A percentile compares a stretch with the other conserved stretches of the same genome.
These are phyloP conservation scores for Jaapia argillacea DNA, from an alignment of 768 basidiomycete genomes.

Conservation along the genomic window DNA sequence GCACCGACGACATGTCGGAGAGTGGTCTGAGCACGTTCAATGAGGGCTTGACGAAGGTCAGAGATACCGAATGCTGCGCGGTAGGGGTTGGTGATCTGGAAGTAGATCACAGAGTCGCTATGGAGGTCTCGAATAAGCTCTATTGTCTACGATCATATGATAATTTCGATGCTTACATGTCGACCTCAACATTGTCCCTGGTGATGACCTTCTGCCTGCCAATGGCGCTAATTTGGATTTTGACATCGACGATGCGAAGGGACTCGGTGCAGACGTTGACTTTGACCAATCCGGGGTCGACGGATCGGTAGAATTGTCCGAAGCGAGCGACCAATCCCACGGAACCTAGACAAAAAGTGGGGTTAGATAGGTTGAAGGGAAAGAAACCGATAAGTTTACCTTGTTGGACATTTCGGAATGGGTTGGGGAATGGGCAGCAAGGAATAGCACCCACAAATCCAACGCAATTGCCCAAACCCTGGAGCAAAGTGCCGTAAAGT, in stretches of 20 bases:
- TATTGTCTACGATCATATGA: background rate
- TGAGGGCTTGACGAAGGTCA: constrained; percentile 78
- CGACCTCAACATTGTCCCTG: constrained; percentile 92
- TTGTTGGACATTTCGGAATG: constrained; percentile 79
- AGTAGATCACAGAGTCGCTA: constrained; percentile 90
- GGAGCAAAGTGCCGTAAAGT: constrained; percentile 74
- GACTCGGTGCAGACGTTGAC: constrained; percentile 93
- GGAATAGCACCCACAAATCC: constrained; percentile 72
- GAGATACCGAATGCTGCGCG: constrained; percentile 90
- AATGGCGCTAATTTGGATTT: constrained; percentile 88
- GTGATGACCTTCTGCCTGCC: constrained; percentile 88
- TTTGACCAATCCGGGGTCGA: constrained; percentile 85
- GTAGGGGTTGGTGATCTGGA: constrained; percentile 85
- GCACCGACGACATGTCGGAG: constrained; percentile 96
- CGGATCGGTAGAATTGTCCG: constrained; percentile 93
- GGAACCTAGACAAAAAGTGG: constrained; percentile 41
- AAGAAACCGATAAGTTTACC: too few species aligned
- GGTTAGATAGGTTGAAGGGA: constrained; percentile 4
- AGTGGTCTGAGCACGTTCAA: constrained; percentile 87
- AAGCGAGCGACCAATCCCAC: constrained; percentile 91
- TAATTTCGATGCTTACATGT: constrained; percentile 47
- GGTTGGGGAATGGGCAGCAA: constrained; percentile 79
- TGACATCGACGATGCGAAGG: constrained; percentile 83
- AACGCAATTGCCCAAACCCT: constrained; percentile 54
- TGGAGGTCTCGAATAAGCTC: background rate